Percentiles rank a stretch among this genome's conserved stretches.
Evolutionary conservation across 768 basidiomycete genomes (phyloP).

Genomic region (Russula sp.): DNA sequence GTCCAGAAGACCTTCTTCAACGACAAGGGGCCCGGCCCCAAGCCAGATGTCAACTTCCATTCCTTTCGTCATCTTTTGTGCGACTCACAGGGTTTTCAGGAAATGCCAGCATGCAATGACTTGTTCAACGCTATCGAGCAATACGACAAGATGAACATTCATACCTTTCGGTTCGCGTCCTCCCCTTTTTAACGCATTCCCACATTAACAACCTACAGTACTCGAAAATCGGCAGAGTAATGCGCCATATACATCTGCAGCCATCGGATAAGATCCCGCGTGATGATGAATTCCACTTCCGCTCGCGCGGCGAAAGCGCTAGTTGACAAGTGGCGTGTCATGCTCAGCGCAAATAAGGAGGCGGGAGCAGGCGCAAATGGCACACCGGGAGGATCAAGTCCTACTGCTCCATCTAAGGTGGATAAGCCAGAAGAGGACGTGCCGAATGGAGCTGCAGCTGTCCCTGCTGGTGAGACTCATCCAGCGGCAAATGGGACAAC

Average conservation of each 20-base stretch:
- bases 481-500: constrained; percentile 25
- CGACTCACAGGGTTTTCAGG: constrained; percentile 43
- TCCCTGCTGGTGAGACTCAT: background rate
- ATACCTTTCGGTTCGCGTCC: constrained; percentile 55
- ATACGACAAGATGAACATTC: constrained; percentile 73
- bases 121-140: constrained; percentile 75
- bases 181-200: background rate
- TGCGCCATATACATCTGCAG: constrained; percentile 77
- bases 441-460: constrained; percentile 11
- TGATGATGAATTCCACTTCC: constrained; percentile 67
- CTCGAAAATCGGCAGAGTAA: constrained; percentile 83
- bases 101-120: constrained; percentile 70
- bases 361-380: constrained; percentile 20
- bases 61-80: background rate
- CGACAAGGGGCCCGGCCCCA: constrained; percentile 54
- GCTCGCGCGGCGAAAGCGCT: constrained; percentile 64
- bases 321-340: constrained; percentile 66
- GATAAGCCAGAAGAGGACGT: constrained; percentile 23
- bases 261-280: constrained; percentile 54
- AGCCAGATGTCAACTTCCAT: constrained; percentile 53
- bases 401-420: constrained; percentile 21
- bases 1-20: constrained; percentile 85
- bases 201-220: constrained; percentile 39
- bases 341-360: constrained; percentile 42
- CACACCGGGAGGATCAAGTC: constrained; percentile 21